phyloP scores from a whole-genome alignment of 129 eudicot genomes.

The Flaveria ramosissima region DNA sequence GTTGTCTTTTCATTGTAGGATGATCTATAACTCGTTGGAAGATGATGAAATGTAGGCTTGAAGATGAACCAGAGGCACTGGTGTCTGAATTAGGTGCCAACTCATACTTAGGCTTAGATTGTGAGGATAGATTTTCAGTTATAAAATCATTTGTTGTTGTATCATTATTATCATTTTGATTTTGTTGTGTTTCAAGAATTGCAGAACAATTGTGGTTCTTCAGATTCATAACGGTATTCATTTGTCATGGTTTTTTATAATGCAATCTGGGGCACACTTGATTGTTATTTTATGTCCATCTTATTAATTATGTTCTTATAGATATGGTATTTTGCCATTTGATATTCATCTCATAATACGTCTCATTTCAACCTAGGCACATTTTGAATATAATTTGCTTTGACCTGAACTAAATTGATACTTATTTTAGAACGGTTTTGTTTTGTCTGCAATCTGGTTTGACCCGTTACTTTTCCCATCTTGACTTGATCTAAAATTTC shows the following conservation, averaged over 20 bases:
- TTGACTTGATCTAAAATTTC: neutral
- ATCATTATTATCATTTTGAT: conserved; percentile 26
- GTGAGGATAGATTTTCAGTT: conserved; percentile 30
- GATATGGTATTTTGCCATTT: neutral
- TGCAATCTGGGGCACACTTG: neutral
- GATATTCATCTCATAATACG: too few relatives aligned
- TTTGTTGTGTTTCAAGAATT: conserved; percentile 16
- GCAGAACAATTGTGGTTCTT: conserved; percentile 7
- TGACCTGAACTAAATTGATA: neutral
- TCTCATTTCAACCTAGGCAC: too few relatives aligned
- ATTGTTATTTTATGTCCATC: neutral
- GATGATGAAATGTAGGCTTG: conserved; percentile 69
- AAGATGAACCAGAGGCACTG: conserved; percentile 30
- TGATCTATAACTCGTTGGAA: conserved; percentile 83
- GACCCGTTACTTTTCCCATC: neutral
- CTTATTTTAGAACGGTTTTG: too few relatives aligned
- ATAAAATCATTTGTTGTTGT: conserved; percentile 34
- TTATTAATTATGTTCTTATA: neutral
- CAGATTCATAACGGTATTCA: conserved; percentile 5
- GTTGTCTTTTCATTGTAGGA: conserved; percentile 48
- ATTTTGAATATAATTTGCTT: too few relatives aligned
- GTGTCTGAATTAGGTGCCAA: conserved; percentile 26
- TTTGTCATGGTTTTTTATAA: conserved; percentile 20
- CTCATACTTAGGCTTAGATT: conserved; percentile 36
- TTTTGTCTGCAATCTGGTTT: neutral